Evolutionary conservation across 192 early-diverging fungal species (phyloP).

Genomic region (Chytriomyces hyalinus): DNA sequence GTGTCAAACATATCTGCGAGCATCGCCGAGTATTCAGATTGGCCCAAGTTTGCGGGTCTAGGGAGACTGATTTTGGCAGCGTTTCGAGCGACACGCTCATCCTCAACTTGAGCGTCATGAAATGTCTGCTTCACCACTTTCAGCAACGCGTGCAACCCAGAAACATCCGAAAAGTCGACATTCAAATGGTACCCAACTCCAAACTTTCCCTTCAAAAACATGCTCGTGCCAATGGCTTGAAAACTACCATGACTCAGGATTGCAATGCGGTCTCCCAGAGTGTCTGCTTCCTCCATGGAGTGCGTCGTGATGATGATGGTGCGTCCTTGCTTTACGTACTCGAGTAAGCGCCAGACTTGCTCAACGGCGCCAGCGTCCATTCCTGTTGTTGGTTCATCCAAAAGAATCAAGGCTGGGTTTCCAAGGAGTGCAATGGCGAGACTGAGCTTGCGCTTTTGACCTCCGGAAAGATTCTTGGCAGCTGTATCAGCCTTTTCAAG

Average conservation of each 20-base stretch:
- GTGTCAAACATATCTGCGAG: not conserved
- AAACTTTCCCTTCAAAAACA: constrained; percentile 62
- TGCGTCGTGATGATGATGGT: constrained; percentile 66
- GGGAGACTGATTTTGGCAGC: constrained; percentile 53
- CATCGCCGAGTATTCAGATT: constrained; percentile 1
- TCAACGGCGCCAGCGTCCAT: constrained; percentile 58
- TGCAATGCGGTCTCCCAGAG: constrained; percentile 50
- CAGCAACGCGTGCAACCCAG: constrained; percentile 47
- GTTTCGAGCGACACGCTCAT: constrained; percentile 41
- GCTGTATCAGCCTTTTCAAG: constrained; percentile 44
- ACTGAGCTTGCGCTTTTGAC: constrained; percentile 62
- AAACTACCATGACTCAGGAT: constrained; percentile 57
- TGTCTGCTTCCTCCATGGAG: constrained; percentile 67
- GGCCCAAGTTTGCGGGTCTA: not conserved
- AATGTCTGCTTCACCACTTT: constrained; percentile 50
- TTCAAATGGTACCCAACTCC: constrained; percentile 59
- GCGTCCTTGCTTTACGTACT: constrained; percentile 48
- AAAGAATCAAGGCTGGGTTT: constrained; percentile 59
- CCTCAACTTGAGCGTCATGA: constrained; percentile 9
- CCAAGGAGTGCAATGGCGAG: constrained; percentile 67
- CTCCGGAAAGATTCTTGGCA: constrained; percentile 50
- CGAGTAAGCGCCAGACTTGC: constrained; percentile 61
- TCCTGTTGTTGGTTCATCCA: constrained; percentile 62
- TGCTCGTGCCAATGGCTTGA: constrained; percentile 54
- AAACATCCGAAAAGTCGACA: constrained; percentile 44